Evolutionary conservation across 345 rosid species (phyloP), one percentile per base, ranked within the genome.

Genomic region (Acer negundo): DNA sequence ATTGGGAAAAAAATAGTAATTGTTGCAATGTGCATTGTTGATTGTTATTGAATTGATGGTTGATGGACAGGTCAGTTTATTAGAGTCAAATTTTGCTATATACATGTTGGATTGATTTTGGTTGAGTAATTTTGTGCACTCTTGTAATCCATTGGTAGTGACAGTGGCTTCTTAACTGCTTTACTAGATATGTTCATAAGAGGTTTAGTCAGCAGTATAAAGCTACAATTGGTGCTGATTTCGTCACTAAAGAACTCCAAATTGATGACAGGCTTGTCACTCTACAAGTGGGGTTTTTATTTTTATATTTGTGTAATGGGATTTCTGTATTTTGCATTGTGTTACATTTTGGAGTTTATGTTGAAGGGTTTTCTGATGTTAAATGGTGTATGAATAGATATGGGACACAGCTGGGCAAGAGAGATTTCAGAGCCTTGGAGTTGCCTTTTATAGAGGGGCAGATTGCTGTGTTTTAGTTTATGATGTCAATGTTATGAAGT

Each of bases 351-450:
- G 40, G 35, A 23, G 40, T 22, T 47, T 72, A 19, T 63, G 22
- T 75, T 42, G 4, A 42, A n/a, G 69, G 19, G 11, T 10, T 42
- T 26, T 46, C 10, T 70, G 38, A 51, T 71, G 20, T 72, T 40
- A 22, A 56, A 23, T 80, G 69, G 74, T 75, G 19, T 51, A 42
- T 73, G 22, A 28, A 47, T 86, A 95, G 99, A 91, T 95, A 87
- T 95, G 99, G 99, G 99, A 95, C 85, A 95, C 99, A 6, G 98
- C 99, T 55, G 98, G 98, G 58, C 99, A 93, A 86, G 99, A 95
- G 72, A 85, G 98, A 51, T 95, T 95, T 81, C 98, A 93, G 91
- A 91, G 96, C 84, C 97, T 95, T 44, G 98, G 99, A 35, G 98
- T 92, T 74, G 99, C 99, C 5, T 95, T 95, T 83, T 95, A 95